phyloP scores from a whole-genome alignment of 1,284 basidiomycete species.

The Phaffia rhodozyma region DNA sequence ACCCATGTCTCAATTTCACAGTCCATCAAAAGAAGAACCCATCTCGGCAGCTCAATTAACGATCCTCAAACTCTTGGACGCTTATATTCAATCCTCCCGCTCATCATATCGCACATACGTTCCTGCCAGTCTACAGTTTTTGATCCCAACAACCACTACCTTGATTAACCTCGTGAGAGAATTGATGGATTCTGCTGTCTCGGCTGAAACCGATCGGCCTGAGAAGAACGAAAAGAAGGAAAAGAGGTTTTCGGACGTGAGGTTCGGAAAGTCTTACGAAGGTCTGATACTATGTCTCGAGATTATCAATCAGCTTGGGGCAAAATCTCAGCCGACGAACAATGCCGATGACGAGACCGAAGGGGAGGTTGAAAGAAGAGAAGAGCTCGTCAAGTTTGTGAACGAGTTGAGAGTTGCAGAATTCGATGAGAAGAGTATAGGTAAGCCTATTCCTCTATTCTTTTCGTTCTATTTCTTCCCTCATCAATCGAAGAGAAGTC shows the following conservation, averaged over 20 bases:
- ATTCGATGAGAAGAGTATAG: not conserved
- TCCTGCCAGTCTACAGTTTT: slow-evolving; percentile 19
- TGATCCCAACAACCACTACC: slow-evolving; percentile 19
- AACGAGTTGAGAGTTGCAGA: not conserved
- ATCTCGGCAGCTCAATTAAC: slow-evolving; percentile 70
- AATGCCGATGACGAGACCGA: slow-evolving; percentile 17
- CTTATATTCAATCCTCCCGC: slow-evolving; percentile 43
- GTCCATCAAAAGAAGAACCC: slow-evolving; percentile 47
- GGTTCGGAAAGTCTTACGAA: slow-evolving; percentile 50
- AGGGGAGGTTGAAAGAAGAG: slow-evolving; percentile 39
- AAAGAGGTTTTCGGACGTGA: slow-evolving; percentile 1
- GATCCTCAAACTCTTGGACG: slow-evolving; percentile 73
- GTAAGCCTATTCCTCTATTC: no score
- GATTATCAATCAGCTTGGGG: slow-evolving; percentile 32
- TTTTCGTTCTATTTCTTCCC: not conserved
- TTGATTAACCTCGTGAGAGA: slow-evolving; percentile 24
- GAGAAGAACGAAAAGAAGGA: not conserved
- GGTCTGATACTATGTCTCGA: slow-evolving; percentile 64
- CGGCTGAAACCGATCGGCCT: not conserved
- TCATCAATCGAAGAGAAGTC: not conserved
- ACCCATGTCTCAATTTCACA: slow-evolving; percentile 26
- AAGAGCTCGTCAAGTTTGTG: slow-evolving; percentile 47
- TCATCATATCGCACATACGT: slow-evolving; percentile 7
- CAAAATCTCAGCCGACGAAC: slow-evolving; percentile 15
- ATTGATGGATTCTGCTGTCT: slow-evolving; percentile 27